A percentile compares a stretch with the other conserved stretches of the same genome.
phyloP scores from a whole-genome alignment of 2,329 filamentous ascomycete genomes.

The Aureobasidium sp. region DNA sequence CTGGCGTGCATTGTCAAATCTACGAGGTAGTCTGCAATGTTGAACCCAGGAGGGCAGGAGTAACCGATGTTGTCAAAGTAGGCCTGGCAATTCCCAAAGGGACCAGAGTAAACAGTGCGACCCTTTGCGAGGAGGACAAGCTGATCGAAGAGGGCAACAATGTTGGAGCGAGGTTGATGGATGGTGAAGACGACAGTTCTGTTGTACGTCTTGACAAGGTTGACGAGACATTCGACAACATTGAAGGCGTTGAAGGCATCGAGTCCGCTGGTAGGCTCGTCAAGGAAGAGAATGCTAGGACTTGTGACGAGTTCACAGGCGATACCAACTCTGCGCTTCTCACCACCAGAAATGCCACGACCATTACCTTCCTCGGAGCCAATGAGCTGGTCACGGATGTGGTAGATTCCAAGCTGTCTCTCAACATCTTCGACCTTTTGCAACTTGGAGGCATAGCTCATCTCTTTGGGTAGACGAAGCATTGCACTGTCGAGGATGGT shows the following conservation, averaged over 20 bases:
- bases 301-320: conserved; percentile 97
- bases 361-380: conserved; percentile 92
- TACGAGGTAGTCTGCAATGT: conserved; percentile 96
- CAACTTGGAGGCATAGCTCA: conserved; percentile 82
- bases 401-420: conserved; percentile 86
- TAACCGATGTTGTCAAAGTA: conserved; percentile 94
- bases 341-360: conserved; percentile 91
- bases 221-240: conserved; percentile 91
- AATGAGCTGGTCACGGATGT: conserved; percentile 91
- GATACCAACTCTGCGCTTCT: conserved; percentile 93
- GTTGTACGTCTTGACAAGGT: conserved; percentile 90
- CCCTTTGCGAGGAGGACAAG: conserved; percentile 87
- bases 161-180: conserved; percentile 95
- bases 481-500: conserved; percentile 93
- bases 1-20: conserved; percentile 96
- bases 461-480: conserved; percentile 82
- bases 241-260: conserved; percentile 98
- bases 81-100: conserved; percentile 76
- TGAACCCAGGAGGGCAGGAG: conserved; percentile 90
- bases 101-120: conserved; percentile 86
- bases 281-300: conserved; percentile 91
- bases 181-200: conserved; percentile 97
- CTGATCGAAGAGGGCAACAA: conserved; percentile 92
- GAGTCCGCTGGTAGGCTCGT: conserved; percentile 92
- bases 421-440: conserved; percentile 89